Base-by-base conservation (phyloP, 2,329 filamentous ascomycete genomes). In the Exophiala phaeomuriformis region DNA sequence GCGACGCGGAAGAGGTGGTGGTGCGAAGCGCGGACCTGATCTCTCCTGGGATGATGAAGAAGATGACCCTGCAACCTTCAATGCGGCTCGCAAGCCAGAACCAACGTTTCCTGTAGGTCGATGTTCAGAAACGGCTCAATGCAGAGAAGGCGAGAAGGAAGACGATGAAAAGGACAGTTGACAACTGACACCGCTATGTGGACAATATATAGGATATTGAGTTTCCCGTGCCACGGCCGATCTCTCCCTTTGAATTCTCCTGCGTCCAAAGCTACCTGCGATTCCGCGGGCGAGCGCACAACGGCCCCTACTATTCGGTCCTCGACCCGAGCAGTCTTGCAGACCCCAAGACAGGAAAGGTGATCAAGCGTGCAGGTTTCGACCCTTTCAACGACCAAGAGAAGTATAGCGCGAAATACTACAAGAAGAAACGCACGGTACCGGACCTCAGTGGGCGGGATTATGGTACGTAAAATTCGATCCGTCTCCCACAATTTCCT, bases 341-440 rank as follows among this genome's bases (percentile, higher is more conserved):
- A 52, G 67, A 73, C 52, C 69, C 77, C 64, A 71, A 74, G 60
- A 59, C 50, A 9, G 66, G 71, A 60, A 67, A 67, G 57, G 56
- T 68, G 48, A 33, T 52, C 61, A 69, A 72, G 62, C 66, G 73
- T 63, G 70, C 69, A 2, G 74, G 75, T 19, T 79, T 82, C 63
- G 79, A 84, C 64, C 78, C 81, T 1, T 84, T 84, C 62, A 73
- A 77, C 41, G 78, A 79, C 51, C 82, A 82, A 67, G 77, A 78
- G 37, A 81, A 79, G 0, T 84, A 81, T 64, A 76, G 76, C 10
- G 55, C 51, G 27, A 77, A 75, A 62, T 83, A 82, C 65, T 69
- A 76, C 51, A 80, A 78, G 59, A 78, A 79, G 61, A 74, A 75
- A 60, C 70, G 78, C 55, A 74, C 71, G 19, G 63, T 83, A 6